Evolutionary conservation across 164 flowering plant genomes (phyloP), one percentile per base, ranked within the genome.

Genomic region (Pachysandra terminalis): DNA sequence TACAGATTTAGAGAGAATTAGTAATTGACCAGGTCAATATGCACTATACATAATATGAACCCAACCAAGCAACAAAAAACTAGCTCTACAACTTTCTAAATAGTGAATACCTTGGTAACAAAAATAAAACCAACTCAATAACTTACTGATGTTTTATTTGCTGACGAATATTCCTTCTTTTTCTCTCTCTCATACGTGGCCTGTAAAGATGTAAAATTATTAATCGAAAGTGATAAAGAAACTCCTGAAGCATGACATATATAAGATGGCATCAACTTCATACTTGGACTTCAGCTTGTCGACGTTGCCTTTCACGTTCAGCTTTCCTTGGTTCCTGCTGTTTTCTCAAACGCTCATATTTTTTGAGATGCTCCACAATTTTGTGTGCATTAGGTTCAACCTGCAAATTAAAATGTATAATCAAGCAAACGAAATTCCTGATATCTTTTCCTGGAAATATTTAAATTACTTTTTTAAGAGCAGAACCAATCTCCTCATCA

Each of bases 331-430:
- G 83, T 65, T 87, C 84, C 51, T 80, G 82, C 53, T 90, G 92
- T 69, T 87, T 87, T 21, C 81, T 79, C 69, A 90, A 70, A 51
- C 91, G 84, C 17, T 94, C 97, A 77, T 94, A 94, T 79, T 90
- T 94, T 76, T 87, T 82, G 23, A 82, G 85, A 56, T 94, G 98
- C 70, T 87, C 97, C 69, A 87, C 97, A 77, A 94, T 84, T 76
- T 77, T 88, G 71, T 83, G 90, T 3, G 85, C 90, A 81, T 94
- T 94, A 19, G 98, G 98, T 73, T 89, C 92, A 71, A 94, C 96
- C 98, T 94, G 80, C 61, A 72, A 60, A 53, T 23, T 52, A 22
- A 57, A 54, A 58, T 56, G 53, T 22, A 56, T 59, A 23, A 62
- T 61, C 40, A 52, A 37, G 22, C 22, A 53, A 27, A 15, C 12